phyloP scores from a whole-genome alignment of 1,284 basidiomycete species.

The Mycena citricolor region DNA sequence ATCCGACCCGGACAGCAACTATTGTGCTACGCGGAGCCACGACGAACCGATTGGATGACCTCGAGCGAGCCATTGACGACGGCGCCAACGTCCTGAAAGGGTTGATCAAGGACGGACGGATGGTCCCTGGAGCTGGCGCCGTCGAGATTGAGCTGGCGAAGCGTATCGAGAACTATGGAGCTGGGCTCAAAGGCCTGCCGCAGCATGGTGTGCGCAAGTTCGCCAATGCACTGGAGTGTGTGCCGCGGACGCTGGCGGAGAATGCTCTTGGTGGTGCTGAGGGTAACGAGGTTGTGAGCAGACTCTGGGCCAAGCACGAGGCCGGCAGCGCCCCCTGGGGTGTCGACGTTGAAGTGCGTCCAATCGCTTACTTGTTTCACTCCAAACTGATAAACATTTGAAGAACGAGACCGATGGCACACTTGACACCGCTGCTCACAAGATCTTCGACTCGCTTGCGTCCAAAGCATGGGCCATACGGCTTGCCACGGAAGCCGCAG shows the following conservation, averaged over 20 bases:
- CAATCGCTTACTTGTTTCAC: conserved; percentile 12
- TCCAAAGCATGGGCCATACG: conserved; percentile 90
- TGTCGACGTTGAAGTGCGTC: conserved; percentile 86
- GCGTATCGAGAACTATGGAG: conserved; percentile 84
- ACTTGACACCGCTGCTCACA: conserved; percentile 56
- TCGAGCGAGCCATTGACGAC: conserved; percentile 95
- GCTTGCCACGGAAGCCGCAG: conserved; percentile 91
- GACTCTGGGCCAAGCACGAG: conserved; percentile 89
- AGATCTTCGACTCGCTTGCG: conserved; percentile 82
- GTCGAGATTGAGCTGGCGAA: conserved; percentile 90
- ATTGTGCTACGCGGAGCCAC: conserved; percentile 98
- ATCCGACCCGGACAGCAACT: conserved; percentile 81
- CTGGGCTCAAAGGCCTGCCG: conserved; percentile 85
- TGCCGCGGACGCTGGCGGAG: conserved; percentile 93
- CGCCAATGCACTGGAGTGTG: conserved; percentile 87
- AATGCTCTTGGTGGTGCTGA: conserved; percentile 90
- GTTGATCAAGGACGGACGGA: conserved; percentile 84
- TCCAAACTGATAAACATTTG: conserved; percentile 2
- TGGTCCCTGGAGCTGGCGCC: conserved; percentile 95
- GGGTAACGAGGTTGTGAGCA: conserved; percentile 89
- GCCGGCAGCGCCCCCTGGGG: conserved; percentile 75
- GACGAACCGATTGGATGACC: conserved; percentile 91
- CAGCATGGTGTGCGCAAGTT: conserved; percentile 96
- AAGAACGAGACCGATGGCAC: conserved; percentile 80
- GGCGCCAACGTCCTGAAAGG: conserved; percentile 97